Conservation (phyloP, 2,329 filamentous ascomycete species). For the Neopestalotiopsis sp. region DNA sequence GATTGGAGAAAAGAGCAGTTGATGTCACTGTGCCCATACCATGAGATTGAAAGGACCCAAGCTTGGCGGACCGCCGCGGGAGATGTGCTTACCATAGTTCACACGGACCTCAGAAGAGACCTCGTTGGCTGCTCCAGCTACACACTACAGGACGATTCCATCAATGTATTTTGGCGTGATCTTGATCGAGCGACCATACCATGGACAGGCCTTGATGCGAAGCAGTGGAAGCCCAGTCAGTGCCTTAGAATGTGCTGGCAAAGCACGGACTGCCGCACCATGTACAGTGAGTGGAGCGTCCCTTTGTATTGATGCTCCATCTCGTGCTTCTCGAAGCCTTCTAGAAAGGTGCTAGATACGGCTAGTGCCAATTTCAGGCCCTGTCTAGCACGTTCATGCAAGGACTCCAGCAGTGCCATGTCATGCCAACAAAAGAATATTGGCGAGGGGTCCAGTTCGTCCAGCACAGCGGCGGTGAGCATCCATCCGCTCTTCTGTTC, state of each 20-base stretch:
- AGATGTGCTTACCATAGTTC: slow-evolving; percentile 16
- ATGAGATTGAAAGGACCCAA: slow-evolving; percentile 6
- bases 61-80: slow-evolving; percentile 20
- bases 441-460: neutral
- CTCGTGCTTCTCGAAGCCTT: slow-evolving; percentile 21
- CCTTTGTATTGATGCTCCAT: slow-evolving; percentile 13
- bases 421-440: slow-evolving; percentile 1
- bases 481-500: neutral
- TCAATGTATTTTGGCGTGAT: slow-evolving; percentile 8
- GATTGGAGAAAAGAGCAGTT: slow-evolving; percentile 17
- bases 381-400: slow-evolving; percentile 17
- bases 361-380: slow-evolving; percentile 21
- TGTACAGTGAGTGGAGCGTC: neutral
- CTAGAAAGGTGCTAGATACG: slow-evolving; percentile 20
- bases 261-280: slow-evolving; percentile 15
- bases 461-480: neutral
- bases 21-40: slow-evolving; percentile 19
- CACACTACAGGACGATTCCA: neutral
- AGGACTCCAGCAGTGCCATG: slow-evolving; percentile 5
- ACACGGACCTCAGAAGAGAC: slow-evolving; percentile 19
- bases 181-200: neutral
- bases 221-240: neutral
- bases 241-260: slow-evolving; percentile 3
- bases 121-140: slow-evolving; percentile 7
- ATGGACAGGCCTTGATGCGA: slow-evolving; percentile 6